Evolutionary conservation across 768 basidiomycete species (phyloP).

Genomic region (Cystobasidium tubakii): DNA sequence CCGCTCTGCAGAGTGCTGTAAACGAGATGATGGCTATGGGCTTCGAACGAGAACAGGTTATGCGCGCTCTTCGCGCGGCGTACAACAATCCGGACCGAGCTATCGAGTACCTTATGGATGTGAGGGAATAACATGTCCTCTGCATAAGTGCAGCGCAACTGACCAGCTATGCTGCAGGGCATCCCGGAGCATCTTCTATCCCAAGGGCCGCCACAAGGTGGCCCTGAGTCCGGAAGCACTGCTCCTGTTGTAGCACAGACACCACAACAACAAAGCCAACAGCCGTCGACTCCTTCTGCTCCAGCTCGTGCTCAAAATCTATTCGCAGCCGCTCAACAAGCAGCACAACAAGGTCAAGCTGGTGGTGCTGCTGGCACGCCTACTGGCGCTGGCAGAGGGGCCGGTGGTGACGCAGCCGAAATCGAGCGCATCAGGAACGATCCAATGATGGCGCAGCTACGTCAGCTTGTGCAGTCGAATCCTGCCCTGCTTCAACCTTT

Average conservation of each 20-base stretch:
- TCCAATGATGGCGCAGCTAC: conserved; percentile 66
- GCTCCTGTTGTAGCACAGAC: conserved; percentile 44
- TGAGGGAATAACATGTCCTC: conserved; percentile 50
- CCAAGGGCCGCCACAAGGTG: conserved; percentile 40
- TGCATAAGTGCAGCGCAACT: conserved; percentile 36
- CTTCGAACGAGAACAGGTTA: conserved; percentile 74
- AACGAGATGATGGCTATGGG: conserved; percentile 90
- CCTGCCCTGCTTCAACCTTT: conserved; percentile 71
- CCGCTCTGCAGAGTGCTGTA: conserved; percentile 68
- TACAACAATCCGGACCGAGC: conserved; percentile 97
- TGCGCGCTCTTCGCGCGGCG: conserved; percentile 78
- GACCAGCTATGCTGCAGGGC: conserved; percentile 55
- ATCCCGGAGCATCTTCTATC: conserved; percentile 65
- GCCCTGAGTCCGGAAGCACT: conserved; percentile 49
- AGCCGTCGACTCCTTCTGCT: conserved; percentile 20
- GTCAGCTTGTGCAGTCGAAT: conserved; percentile 67
- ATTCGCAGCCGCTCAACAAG: conserved; percentile 59
- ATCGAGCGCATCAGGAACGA: conserved; percentile 55
- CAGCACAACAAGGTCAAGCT: conserved; percentile 45
- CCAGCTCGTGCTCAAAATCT: conserved; percentile 60
- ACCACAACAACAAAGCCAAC: conserved; percentile 23
- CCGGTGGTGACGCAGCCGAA: conserved; percentile 49
- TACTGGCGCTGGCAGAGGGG: conserved; percentile 47
- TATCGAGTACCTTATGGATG: conserved; percentile 94
- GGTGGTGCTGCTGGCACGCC: conserved; percentile 46